Base-by-base conservation (phyloP, 192 early-diverging fungal species). In the Dissophora globulifera region DNA sequence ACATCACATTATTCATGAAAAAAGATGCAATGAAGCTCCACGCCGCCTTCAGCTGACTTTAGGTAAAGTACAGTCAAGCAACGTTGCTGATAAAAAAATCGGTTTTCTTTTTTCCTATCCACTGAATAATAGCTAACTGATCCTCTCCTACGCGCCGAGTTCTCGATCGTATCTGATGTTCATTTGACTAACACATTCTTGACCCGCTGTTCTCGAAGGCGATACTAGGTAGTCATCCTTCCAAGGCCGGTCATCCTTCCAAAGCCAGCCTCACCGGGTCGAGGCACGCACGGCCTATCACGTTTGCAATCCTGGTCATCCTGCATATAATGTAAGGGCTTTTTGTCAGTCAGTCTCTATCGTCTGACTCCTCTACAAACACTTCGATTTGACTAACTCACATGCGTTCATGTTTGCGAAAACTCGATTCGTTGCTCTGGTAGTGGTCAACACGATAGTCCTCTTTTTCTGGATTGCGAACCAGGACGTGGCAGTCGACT, bases 21-120 rank as follows among this genome's bases (percentile, higher is more conserved):
- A 99, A n/a, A 79, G 88, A 93, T 52, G 90, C 91, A 17, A 92
- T 99, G 69, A 99, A 99, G 79, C 87, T 99, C 33, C 98, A 98
- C 50, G 94, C 98, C 50, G 96, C 98, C 38, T 98, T 96, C 69
- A 98, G 96, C 68, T 87, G 91, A 25, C 83, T 99, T 46, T 96
- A 99, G 78, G 92, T 96, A 62, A 25, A 9, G 13, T 13, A 38
- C 35, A 9, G 46, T 19, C 46, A 9, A 19, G 15, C n/a, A 47
- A 38, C 7, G 6, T 9, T 9, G n/a, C 13, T n/a, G n/a, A n/a
- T n/a, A n/a, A n/a, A 38, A 38, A 9, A 6, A 6, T n/a, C n/a
- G n/a, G n/a, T 6, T 38, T 9, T 13, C 13, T 38, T 6, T 9
- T 38, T n/a, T 6, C 13, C 35, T 9, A 6, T 9, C 35, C 9